Evolutionary conservation across 2,329 filamentous ascomycete species (phyloP).

Genomic region (Ophiosphaerella narmari): DNA sequence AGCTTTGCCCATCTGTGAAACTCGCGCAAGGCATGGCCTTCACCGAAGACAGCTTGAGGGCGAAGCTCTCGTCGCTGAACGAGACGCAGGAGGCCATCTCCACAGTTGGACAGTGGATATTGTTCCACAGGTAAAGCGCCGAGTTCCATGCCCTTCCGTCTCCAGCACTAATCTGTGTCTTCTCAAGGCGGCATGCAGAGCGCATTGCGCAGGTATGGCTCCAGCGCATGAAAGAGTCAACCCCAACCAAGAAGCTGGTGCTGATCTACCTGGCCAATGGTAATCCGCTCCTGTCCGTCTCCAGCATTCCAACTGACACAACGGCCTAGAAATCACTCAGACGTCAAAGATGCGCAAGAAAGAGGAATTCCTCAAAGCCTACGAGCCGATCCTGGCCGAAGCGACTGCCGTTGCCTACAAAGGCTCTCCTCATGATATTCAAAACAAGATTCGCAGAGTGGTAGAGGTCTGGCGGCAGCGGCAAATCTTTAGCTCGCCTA

Average conservation of each 20-base stretch:
- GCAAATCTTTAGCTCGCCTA: constrained; percentile 77
- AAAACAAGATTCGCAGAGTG: constrained; percentile 83
- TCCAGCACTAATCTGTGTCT: constrained; percentile 20
- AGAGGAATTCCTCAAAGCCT: constrained; percentile 89
- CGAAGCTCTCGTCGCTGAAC: constrained; percentile 92
- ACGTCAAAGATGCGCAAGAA: constrained; percentile 93
- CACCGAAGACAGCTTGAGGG: constrained; percentile 91
- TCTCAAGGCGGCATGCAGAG: constrained; percentile 80
- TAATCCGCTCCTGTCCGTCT: constrained; percentile 49
- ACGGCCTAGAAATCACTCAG: constrained; percentile 79
- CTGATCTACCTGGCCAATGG: constrained; percentile 95
- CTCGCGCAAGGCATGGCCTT: constrained; percentile 72
- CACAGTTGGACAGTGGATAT: constrained; percentile 97
- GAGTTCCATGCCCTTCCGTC: constrained; percentile 1
- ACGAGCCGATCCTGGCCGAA: constrained; percentile 88
- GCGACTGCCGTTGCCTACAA: constrained; percentile 91
- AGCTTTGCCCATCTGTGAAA: constrained; percentile 27
- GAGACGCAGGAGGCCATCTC: constrained; percentile 98
- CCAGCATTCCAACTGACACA: constrained; percentile 6
- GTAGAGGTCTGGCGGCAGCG: constrained; percentile 94
- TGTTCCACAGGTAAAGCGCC: constrained; percentile 84
- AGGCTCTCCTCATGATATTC: constrained; percentile 78
- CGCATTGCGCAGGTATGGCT: constrained; percentile 92
- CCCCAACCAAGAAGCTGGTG: constrained; percentile 83
- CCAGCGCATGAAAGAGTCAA: constrained; percentile 83